Conservation (phyloP, 768 basidiomycete species). For the Boletus eberwhitei region DNA sequence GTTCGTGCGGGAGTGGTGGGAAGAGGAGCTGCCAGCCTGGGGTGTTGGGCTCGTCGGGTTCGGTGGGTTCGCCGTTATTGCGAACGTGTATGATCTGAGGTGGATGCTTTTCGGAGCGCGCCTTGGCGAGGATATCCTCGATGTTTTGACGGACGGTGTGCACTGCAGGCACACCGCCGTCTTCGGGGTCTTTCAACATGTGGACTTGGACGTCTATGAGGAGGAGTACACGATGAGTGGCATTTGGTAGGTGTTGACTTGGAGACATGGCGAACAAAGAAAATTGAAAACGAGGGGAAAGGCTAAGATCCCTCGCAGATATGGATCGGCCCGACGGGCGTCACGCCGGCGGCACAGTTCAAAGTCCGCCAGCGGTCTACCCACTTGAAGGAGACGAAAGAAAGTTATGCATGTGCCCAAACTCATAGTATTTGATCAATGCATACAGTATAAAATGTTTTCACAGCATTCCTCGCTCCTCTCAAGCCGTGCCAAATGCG, state of each 20-base stretch:
- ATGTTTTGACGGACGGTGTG: conserved; percentile 45
- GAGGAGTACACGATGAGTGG: conserved; percentile 47
- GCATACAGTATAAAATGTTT: background rate
- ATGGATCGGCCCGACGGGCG: no score
- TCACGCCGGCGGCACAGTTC: no score
- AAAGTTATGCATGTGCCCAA: no score
- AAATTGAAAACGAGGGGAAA: background rate
- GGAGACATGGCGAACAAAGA: conserved; percentile 19
- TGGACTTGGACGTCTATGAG: conserved; percentile 55
- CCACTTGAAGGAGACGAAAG: no score
- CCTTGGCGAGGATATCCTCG: conserved; percentile 43
- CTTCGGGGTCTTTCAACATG: conserved; percentile 45
- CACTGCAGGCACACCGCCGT: conserved; percentile 53
- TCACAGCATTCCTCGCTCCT: background rate
- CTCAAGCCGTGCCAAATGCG: conserved; percentile 15
- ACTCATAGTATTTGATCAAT: no score
- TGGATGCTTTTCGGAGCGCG: conserved; percentile 45
- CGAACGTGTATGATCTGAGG: conserved; percentile 67
- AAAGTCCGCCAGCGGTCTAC: no score
- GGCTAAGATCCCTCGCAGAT: no score
- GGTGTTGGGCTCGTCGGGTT: conserved; percentile 54
- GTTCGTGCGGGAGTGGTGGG: conserved; percentile 47
- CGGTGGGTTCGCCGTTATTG: conserved; percentile 58
- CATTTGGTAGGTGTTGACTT: conserved; percentile 16
- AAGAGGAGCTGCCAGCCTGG: conserved; percentile 63